A percentile compares a stretch with the other conserved stretches of the same genome.
phyloP scores from a whole-genome alignment of 495 filamentous ascomycete genomes.

The Aspergillus carlsbadensis region DNA sequence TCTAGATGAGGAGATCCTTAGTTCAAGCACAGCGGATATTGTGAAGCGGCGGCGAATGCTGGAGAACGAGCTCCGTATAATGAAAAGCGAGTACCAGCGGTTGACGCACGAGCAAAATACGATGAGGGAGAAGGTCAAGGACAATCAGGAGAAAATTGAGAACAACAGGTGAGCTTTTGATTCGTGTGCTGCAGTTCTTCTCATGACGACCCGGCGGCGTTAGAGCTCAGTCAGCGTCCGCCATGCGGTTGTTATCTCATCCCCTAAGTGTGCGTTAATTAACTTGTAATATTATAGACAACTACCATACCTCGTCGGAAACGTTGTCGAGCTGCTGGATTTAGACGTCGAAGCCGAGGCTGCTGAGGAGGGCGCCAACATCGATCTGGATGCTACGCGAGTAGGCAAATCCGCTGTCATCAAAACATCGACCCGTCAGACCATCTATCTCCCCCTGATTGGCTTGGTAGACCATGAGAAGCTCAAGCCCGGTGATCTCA shows the following conservation, averaged over 20 bases:
- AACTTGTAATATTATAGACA: constrained; percentile 57
- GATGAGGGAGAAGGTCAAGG: constrained; percentile 98
- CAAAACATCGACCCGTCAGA: constrained; percentile 99
- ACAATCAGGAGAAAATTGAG: constrained; percentile 97
- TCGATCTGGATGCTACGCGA: constrained; percentile 94
- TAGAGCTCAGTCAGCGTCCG: not conserved
- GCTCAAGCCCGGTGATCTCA: constrained; percentile 91
- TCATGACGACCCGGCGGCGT: not conserved
- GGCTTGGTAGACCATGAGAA: constrained; percentile 93
- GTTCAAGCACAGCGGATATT: constrained; percentile 90
- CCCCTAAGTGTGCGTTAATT: constrained; percentile 1
- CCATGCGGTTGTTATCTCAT: not conserved
- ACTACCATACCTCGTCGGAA: constrained; percentile 96
- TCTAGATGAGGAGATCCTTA: constrained; percentile 87
- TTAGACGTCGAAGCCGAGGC: constrained; percentile 95
- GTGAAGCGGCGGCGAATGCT: constrained; percentile 79
- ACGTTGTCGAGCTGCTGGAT: constrained; percentile 95
- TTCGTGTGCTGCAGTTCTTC: not conserved
- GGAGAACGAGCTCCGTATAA: constrained; percentile 96
- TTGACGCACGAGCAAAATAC: constrained; percentile 90
- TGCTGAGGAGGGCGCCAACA: constrained; percentile 95
- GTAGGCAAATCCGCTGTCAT: constrained; percentile 98
- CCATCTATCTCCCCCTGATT: constrained; percentile 97
- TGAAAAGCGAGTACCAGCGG: constrained; percentile 95
- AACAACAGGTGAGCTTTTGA: constrained; percentile 80